Conservation (phyloP, 345 rosid genomes). For the Gossypium thurberi region DNA sequence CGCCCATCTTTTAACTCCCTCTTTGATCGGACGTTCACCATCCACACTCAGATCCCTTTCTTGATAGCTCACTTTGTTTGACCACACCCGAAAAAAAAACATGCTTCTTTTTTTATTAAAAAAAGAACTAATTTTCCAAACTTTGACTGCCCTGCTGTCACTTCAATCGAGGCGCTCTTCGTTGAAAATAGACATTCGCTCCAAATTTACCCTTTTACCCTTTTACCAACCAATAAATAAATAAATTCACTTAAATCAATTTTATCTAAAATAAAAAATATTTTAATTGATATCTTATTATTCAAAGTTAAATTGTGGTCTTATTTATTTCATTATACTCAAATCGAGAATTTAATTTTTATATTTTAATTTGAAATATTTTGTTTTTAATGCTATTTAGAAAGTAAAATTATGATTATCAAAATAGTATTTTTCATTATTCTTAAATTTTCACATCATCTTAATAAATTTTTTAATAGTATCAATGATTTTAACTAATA, state of each 20-base stretch:
- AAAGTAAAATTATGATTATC: no score
- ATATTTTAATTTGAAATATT: no score
- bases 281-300: no score
- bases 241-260: neutral
- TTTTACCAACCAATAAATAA: neutral
- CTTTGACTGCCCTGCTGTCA: constrained; percentile 75
- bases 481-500: no score
- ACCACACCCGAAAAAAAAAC: constrained; percentile 34
- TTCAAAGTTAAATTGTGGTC: no score
- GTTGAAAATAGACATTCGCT: constrained; percentile 37
- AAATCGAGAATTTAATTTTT: no score
- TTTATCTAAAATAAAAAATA: neutral
- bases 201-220: constrained; percentile 26
- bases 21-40: constrained; percentile 12
- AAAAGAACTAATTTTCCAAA: constrained; percentile 29
- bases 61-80: constrained; percentile 35
- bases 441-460: no score
- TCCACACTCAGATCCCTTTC: constrained; percentile 35
- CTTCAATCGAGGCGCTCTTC: constrained; percentile 57
- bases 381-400: no score
- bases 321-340: no score
- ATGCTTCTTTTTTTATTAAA: constrained; percentile 8
- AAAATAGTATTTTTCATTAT: no score
- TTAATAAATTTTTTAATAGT: no score
- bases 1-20: constrained; percentile 18